A percentile compares a stretch with the other conserved stretches of the same genome.
Conservation (phyloP, 225 moss, liverwort and hornwort species). For the Marchantia polymorpha region DNA sequence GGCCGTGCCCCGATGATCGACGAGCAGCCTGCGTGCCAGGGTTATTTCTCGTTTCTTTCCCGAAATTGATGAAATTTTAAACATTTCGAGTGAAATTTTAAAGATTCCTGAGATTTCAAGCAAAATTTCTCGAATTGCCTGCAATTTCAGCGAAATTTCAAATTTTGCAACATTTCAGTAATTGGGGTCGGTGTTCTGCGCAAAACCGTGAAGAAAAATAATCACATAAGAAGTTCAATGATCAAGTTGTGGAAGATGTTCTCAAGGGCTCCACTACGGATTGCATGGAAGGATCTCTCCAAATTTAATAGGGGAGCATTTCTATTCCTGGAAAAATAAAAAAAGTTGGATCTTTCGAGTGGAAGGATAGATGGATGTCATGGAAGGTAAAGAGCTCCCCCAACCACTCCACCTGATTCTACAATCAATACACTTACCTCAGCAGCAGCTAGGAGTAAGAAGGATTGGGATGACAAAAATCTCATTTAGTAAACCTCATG, state of each 20-base stretch:
- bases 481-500: too few relatives aligned
- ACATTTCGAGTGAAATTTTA: neutral
- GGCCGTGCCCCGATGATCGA: too few relatives aligned
- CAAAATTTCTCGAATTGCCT: neutral
- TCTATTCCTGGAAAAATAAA: neutral
- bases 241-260: neutral
- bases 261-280: neutral
- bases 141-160: neutral
- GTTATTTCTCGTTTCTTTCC: neutral
- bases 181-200: neutral
- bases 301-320: neutral
- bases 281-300: constrained; percentile 7
- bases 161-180: neutral
- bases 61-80: constrained; percentile 1
- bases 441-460: neutral
- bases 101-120: neutral
- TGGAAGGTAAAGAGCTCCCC: neutral
- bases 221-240: neutral
- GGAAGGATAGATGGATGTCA: neutral
- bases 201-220: neutral
- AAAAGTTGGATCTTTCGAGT: too few relatives aligned
- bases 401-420: neutral
- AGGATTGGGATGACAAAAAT: neutral
- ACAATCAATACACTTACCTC: neutral
- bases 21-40: too few relatives aligned